phyloP scores from a whole-genome alignment of 1,139 yeast species.

The Lodderomyces theae region DNA sequence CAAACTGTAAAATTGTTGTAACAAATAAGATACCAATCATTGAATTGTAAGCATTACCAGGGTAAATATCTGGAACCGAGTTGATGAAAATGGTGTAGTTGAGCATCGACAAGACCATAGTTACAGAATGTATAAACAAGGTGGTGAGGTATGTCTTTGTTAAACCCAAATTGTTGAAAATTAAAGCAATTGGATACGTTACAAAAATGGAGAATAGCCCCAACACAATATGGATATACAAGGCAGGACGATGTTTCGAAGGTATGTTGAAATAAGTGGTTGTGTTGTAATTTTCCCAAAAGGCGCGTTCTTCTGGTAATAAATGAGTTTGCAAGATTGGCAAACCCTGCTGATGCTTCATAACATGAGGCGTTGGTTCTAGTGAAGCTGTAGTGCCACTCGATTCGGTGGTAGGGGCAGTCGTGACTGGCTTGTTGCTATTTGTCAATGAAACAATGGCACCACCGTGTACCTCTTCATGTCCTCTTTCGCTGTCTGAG shows the following conservation, averaged over 20 bases:
- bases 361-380: conserved; percentile 51
- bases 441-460: too few species aligned
- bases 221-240: conserved; percentile 55
- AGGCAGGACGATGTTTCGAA: conserved; percentile 46
- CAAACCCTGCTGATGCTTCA: conserved; percentile 61
- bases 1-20: conserved; percentile 51
- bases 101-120: conserved; percentile 52
- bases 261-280: conserved; percentile 70
- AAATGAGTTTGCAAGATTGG: conserved; percentile 72
- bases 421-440: too few species aligned
- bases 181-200: conserved; percentile 68
- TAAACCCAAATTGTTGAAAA: conserved; percentile 58
- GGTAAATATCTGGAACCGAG: conserved; percentile 66
- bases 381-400: neutral
- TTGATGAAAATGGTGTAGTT: conserved; percentile 58
- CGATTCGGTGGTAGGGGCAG: neutral
- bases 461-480: neutral
- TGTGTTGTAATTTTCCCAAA: conserved; percentile 81
- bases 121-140: conserved; percentile 49
- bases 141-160: conserved; percentile 54
- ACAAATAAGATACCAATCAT: conserved; percentile 62
- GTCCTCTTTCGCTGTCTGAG: conserved; percentile 3
- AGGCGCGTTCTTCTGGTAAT: conserved; percentile 67
- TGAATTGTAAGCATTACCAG: conserved; percentile 67
- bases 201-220: conserved; percentile 48